Base-by-base conservation (phyloP, 2,329 filamentous ascomycete species). In the Chaetomiaceae sp. region DNA sequence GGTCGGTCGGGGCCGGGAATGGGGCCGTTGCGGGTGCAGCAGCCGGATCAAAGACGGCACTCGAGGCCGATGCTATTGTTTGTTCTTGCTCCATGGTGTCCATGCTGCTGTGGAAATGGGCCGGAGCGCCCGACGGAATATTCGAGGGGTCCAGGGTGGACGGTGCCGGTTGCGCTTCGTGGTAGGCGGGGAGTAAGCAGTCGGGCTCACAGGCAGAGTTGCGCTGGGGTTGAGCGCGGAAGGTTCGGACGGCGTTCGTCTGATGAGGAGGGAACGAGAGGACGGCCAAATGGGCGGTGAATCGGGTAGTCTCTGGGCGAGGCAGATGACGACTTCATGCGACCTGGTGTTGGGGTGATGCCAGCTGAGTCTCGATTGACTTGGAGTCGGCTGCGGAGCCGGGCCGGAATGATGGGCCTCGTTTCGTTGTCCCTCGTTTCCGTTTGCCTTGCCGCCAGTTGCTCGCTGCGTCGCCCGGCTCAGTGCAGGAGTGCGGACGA, bases 101-200 rank as follows among this genome's bases (percentile, higher is more conserved):
- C 62, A 66, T 68, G 54, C 72, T 71, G 75, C 77, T 74, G 74
- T 76, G 75, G 64, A 75, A 77, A 64, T 78, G 76, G 72, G 71
- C 75, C 66, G 72, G 69, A 56, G 76, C 78, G 71, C 75, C 76
- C 64, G 70, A 69, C 43, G 72, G 72, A 31, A 77, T 63, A 17
- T 69, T 75, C 56, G 75, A 75, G 58, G 74, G 75, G 77, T 83
- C 79, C 78, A 81, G 75, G 58, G 67, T 76, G 71, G 53, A 47
- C 29, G 52, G 19, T 43, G 45, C 20, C 3, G n/a, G 15, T 11
- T 46, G 27, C 17, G 37, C 12, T 6, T 3, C 14, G 38, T 17
- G 42, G 22, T 17, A 42, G 19, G 17, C 2, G 23, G 25, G 29
- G 39, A 29, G 29, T 31, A 3, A 25, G 43, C 42, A 34, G 42